These are phyloP conservation scores for Termitomyces sp. DNA, from an alignment of 768 basidiomycete species.

Conservation along the genomic window DNA sequence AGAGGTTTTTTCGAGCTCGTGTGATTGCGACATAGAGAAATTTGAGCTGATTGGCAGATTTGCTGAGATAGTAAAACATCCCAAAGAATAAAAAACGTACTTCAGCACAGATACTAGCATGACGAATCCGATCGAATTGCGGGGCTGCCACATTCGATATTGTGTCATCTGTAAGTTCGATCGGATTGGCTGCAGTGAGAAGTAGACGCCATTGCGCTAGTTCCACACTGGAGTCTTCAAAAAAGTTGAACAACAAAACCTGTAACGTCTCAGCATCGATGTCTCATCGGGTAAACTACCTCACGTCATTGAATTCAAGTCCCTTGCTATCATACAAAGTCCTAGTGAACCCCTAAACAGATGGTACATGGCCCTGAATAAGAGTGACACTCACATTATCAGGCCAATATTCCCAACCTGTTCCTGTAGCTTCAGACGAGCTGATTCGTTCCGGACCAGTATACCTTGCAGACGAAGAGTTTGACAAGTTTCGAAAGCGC, in stretches of 20 bases:
- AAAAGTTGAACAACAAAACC: conserved; percentile 77
- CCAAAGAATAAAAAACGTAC: conserved; percentile 24
- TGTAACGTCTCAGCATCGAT: conserved; percentile 17
- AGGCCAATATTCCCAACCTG: conserved; percentile 58
- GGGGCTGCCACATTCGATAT: conserved; percentile 27
- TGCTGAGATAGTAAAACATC: neutral
- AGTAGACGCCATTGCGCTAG: conserved; percentile 58
- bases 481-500: neutral
- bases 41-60: conserved; percentile 44
- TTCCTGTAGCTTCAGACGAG: conserved; percentile 40
- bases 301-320: conserved; percentile 62
- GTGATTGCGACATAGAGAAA: conserved; percentile 70
- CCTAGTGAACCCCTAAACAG: conserved; percentile 18
- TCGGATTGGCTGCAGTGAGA: conserved; percentile 35
- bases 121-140: conserved; percentile 44
- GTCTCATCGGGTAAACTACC: neutral
- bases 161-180: neutral
- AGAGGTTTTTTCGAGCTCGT: conserved; percentile 62
- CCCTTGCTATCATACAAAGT: conserved; percentile 67
- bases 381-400: conserved; percentile 45
- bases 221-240: conserved; percentile 55
- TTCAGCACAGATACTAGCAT: conserved; percentile 57
- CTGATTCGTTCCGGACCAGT: conserved; percentile 59
- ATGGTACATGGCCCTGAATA: neutral
- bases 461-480: conserved; percentile 43